Base-by-base conservation (phyloP, 169 alveolate genomes). In the Amoebophrya sp. region DNA sequence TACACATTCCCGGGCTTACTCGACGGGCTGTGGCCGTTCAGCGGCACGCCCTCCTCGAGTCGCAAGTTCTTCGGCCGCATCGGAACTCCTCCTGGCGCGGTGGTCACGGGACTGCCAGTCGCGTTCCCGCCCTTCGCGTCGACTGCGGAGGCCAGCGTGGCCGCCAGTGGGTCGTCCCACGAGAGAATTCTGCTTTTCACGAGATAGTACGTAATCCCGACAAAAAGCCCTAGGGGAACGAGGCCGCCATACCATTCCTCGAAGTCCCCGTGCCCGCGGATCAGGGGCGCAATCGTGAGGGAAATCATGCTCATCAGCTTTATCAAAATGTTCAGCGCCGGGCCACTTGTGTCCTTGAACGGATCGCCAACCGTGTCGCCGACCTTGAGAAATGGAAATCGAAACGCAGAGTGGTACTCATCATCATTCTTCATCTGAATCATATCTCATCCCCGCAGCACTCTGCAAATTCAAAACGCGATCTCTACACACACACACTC, bases 331-430 rank as follows among this genome's bases (percentile, higher is more conserved):
- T 94, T 94, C 53, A 95, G 93, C 54, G 95, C 91, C 40, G 97
- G 98, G 35, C 98, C 98, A 55, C 97, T 94, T 38, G 98, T 97
- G 90, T 97, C 98, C 93, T 97, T 97, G 83, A 97, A 92, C 77
- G 98, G 98, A 93, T 96, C 98, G 89, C 98, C 98, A 91, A 96
- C 97, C 90, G 97, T 96, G 93, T 96, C 97, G 90, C 98, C 98
- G 92, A 94, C 94, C 94, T 95, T 77, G 66, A 47, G 18, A 47
- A 18, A 18, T 12, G 7, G 66, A 47, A 47, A 47, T 47, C 18
- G 66, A 47, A 47, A 47, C 29, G 66, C n/a, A n/a, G n/a, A n/a
- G n/a, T n/a, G n/a, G n/a, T n/a, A n/a, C n/a, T n/a, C n/a, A n/a
- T n/a, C n/a, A n/a, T n/a, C n/a, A n/a, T 90, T 90, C 93, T 77